Evolutionary conservation across 305 asterid genomes (phyloP).

Genomic region (Fraxinus albicans): DNA sequence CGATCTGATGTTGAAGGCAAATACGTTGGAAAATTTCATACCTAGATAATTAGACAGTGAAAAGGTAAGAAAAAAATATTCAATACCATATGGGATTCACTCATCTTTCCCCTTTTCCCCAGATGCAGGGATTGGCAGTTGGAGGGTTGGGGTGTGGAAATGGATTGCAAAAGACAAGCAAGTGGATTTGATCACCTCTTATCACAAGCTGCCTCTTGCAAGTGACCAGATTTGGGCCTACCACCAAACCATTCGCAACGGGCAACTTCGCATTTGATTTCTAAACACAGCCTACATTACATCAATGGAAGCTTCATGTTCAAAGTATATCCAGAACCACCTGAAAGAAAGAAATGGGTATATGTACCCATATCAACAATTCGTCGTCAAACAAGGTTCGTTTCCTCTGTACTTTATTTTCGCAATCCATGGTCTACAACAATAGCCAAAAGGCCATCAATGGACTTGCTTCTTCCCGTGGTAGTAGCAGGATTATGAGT

Average conservation of each 20-base stretch:
- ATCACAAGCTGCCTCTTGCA: conserved; percentile 90
- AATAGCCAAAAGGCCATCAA: conserved; percentile 77
- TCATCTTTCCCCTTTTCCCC: not conserved
- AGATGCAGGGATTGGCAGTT: not conserved
- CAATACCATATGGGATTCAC: not conserved
- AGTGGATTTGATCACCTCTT: conserved; percentile 51
- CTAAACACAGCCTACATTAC: conserved; percentile 61
- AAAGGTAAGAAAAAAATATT: conserved; percentile 3
- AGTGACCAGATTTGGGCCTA: conserved; percentile 70
- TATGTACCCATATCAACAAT: conserved; percentile 71
- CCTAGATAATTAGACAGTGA: conserved; percentile 38
- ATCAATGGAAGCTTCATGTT: conserved; percentile 30
- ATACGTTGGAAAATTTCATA: conserved; percentile 60
- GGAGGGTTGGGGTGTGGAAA: not conserved
- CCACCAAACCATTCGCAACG: conserved; percentile 86
- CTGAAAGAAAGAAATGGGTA: conserved; percentile 19
- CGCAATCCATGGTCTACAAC: conserved; percentile 92
- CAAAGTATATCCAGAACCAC: conserved; percentile 8
- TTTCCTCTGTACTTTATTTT: conserved; percentile 76
- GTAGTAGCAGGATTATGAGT: conserved; percentile 26
- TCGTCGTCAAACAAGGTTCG: conserved; percentile 55
- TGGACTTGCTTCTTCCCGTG: conserved; percentile 33
- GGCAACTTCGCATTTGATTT: conserved; percentile 78
- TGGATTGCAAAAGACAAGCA: not conserved
- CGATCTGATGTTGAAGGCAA: conserved; percentile 54